Evolutionary conservation across 208 protist species (phyloP).

Genomic region (Acanthamoeba royreba): DNA sequence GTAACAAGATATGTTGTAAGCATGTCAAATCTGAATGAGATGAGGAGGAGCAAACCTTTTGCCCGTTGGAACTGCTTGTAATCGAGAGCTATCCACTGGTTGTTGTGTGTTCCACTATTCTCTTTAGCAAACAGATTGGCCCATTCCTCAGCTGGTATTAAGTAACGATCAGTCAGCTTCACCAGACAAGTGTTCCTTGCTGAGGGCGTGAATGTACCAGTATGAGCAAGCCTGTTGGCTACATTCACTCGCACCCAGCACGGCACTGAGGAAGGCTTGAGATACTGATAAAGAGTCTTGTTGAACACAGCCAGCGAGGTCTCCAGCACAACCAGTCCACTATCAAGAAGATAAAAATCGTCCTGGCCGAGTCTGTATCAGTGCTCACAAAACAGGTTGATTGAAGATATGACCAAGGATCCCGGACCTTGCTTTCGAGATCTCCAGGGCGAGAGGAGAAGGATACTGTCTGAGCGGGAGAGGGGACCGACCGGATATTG

Average conservation of each 20-base stretch:
- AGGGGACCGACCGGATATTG: neutral
- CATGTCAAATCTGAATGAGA: no score
- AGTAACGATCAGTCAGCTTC: neutral
- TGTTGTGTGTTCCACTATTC: conserved; percentile 56
- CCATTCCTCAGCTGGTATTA: neutral
- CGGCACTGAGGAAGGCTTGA: conserved; percentile 80
- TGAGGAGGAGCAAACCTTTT: no score
- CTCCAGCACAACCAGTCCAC: conserved; percentile 80
- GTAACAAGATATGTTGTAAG: no score
- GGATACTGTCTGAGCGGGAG: neutral
- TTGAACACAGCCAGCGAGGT: conserved; percentile 76
- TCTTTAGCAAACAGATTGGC: neutral
- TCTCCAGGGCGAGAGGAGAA: conserved; percentile 58
- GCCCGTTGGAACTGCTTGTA: conserved; percentile 56
- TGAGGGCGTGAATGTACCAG: neutral
- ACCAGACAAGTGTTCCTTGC: neutral
- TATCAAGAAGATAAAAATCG: conserved; percentile 88
- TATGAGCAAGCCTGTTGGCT: conserved; percentile 38
- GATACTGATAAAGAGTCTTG: conserved; percentile 62
- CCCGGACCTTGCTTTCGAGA: neutral
- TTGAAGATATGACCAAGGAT: neutral
- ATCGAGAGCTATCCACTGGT: conserved; percentile 73
- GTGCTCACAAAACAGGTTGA: neutral
- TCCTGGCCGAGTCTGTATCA: conserved; percentile 64
- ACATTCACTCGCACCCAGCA: conserved; percentile 64